Base-by-base conservation (phyloP, 2,329 filamentous ascomycete species). In the Penicillium brasilianum region DNA sequence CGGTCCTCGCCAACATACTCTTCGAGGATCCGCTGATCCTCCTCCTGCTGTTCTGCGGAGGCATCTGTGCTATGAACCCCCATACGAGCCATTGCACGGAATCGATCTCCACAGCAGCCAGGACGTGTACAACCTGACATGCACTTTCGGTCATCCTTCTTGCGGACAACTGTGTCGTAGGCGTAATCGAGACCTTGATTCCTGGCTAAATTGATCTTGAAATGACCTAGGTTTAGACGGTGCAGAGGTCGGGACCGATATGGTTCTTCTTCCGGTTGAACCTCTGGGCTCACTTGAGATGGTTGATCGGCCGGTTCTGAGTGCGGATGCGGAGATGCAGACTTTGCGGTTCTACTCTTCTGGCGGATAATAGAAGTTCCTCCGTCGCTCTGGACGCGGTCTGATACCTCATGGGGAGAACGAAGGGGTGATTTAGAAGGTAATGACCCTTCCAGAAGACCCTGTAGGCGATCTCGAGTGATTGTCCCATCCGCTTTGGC, bases 201-300 rank as follows among this genome's bases (percentile, higher is more conserved):
- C 66, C 82, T 84, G 4, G 81, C 79, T 0, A 91, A 88, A 65
- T 97, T 96, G 68, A 95, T 82, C 73, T 89, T 94, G 81, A 97
- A 97, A 76, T 96, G 89, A 13, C 87, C 85, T 0, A 90, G 79
- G 14, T 79, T 79, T 13, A 96, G 82, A 36, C 84, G 79, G 0
- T 82, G 77, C 3, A 87, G 65, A 0, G 87, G 84, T 54, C 83
- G 86, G 10, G 81, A 74, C 52, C 92, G 86, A 16, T 91, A 81
- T 1, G 81, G 80, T 60, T 77, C 77, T 18, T 78, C 71, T 46
- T 79, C 64, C 48, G 69, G 63, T 60, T 53, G 50, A 30, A 67
- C 36, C 34, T 65, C 60, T 6, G 59, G 57, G 14, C 18, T 25
- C 10, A 13, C 50, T 61, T 60, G 60, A 41, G 58, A 59, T 22